Percentiles rank a stretch among this genome's conserved stretches.
These are phyloP conservation scores for Fusarium chlamydosporum DNA, from an alignment of 2,329 filamentous ascomycete genomes.

Conservation along the genomic window DNA sequence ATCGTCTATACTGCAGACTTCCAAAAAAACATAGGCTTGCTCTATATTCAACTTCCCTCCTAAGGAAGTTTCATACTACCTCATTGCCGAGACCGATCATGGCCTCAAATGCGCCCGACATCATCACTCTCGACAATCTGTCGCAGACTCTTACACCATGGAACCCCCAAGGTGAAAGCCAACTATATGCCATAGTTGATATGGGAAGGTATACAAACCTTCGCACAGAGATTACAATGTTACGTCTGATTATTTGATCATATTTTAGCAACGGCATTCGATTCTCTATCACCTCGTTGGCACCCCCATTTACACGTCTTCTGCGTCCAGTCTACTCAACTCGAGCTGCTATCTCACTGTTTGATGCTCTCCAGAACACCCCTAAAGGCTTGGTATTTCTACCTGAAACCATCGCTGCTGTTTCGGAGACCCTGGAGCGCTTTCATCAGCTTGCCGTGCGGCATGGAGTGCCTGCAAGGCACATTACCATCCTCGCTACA, in stretches of 20 bases:
- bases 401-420: constrained; percentile 71
- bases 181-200: constrained; percentile 70
- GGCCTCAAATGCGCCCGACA: constrained; percentile 54
- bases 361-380: constrained; percentile 79
- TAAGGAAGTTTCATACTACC: neutral
- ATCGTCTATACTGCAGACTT: neutral
- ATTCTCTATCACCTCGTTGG: constrained; percentile 89
- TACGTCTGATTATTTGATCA: constrained; percentile 10
- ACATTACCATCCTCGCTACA: constrained; percentile 85
- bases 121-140: constrained; percentile 68
- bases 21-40: neutral
- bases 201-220: constrained; percentile 67
- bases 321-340: constrained; percentile 83
- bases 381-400: constrained; percentile 61
- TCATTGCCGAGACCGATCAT: constrained; percentile 42
- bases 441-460: constrained; percentile 80
- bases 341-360: constrained; percentile 85
- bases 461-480: constrained; percentile 74
- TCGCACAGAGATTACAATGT: neutral
- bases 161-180: constrained; percentile 61
- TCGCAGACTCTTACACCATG: constrained; percentile 64
- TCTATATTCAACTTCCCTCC: neutral
- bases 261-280: constrained; percentile 85
- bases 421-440: constrained; percentile 75
- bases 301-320: constrained; percentile 77